A percentile compares a stretch with the other conserved stretches of the same genome.
phyloP scores from a whole-genome alignment of 108 stramenopile genomes.

The Nannochloropsis oceanica region DNA sequence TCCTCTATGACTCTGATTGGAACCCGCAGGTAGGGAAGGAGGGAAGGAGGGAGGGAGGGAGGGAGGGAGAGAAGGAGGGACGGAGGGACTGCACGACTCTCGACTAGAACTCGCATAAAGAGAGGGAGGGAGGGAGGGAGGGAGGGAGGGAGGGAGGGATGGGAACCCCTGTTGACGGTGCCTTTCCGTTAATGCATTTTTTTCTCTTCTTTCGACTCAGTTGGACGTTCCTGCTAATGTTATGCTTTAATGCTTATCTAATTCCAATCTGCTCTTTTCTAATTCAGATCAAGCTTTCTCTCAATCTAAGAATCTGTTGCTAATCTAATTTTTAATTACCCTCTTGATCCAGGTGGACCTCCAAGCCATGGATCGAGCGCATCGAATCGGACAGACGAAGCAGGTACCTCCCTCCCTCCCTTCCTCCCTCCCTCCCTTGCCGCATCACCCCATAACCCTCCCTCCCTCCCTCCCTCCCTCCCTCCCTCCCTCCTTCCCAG shows the following conservation, averaged over 20 bases:
- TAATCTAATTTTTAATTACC: not conserved
- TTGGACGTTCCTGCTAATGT: no score
- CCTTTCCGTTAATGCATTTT: no score
- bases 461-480: not conserved
- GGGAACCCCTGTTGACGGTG: not conserved
- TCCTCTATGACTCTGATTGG: conserved; percentile 90
- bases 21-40: conserved; percentile 60
- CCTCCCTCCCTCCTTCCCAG: not conserved
- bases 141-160: not conserved
- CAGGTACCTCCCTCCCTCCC: conserved; percentile 28
- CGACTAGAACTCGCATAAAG: no score
- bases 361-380: conserved; percentile 93
- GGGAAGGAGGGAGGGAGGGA: not conserved
- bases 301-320: not conserved
- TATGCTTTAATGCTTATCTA: no score
- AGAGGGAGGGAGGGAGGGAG: no score
- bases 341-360: conserved; percentile 59
- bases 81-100: not conserved
- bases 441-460: not conserved
- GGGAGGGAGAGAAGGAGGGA: not conserved
- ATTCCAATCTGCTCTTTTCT: no score
- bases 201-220: no score
- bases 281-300: not conserved
- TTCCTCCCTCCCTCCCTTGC: not conserved
- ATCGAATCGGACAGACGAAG: conserved; percentile 89